Evolutionary conservation across 768 basidiomycete species (phyloP), one percentile per base, ranked within the genome.

Genomic region (Mycena olivaceomarginata): DNA sequence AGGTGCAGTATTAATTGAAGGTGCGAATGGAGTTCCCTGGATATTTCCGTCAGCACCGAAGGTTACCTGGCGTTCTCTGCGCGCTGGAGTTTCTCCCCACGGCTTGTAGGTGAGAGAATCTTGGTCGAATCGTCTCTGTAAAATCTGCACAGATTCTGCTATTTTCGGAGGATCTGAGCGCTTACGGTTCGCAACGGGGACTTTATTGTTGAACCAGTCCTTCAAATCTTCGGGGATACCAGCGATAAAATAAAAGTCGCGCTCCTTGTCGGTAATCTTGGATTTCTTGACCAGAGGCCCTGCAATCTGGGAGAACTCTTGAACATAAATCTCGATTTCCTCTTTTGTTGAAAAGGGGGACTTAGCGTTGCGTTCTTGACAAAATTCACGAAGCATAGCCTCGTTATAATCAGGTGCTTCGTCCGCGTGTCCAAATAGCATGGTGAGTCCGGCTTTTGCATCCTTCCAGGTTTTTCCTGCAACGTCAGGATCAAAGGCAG

Each of bases 141-240:
- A 48, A 51, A 16, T 5, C 1, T 13, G 25, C 25, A 66, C 37
- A 66, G 45, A 48, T 20, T 48, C 65, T 48, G 65, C 46, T 10
- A 66, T 8, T 1, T 67, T n/a, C 4, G 78, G 78, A 43, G 75
- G 74, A 37, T 22, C 6, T 0, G 69, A 20, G 16, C 74, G 66
- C 62, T 46, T 69, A 69, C 60, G 57, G 5, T 57, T 72, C 13
- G 16, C 15, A 16, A 9, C 48, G 0, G 59, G 74, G 0, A 75
- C 63, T 40, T 75, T 65, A 13, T 5, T 62, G 1, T 43, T 4
- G 39, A 79, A 76, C 78, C 78, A 76, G 1, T 76, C 78, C 10
- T 75, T 75, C 25, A 79, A 59, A 6, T 16, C 25, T 4, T 9
- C 18, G 0, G 77, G 74, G 6, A 79, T 37, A 0, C 74, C 66